phyloP scores from a whole-genome alignment of 768 basidiomycete species.

The Russula olivacea region DNA sequence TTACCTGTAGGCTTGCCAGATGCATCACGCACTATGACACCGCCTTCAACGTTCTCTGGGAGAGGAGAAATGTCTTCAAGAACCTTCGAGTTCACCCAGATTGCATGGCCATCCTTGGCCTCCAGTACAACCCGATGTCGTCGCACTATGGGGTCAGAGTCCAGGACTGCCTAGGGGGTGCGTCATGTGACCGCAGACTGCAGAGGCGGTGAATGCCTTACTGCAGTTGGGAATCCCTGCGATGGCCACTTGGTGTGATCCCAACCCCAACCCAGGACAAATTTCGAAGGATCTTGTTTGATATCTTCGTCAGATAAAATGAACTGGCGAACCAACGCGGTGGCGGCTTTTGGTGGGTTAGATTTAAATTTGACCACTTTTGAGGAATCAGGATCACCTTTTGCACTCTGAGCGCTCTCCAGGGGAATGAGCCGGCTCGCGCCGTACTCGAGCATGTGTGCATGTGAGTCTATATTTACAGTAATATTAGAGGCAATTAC shows the following conservation, averaged over 20 bases:
- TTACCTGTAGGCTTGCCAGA: constrained; percentile 66
- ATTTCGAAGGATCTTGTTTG: constrained; percentile 48
- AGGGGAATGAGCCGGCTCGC: constrained; percentile 58
- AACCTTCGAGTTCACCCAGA: constrained; percentile 73
- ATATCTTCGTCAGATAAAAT: constrained; percentile 55
- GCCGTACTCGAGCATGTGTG: constrained; percentile 74
- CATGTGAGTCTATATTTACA: constrained; percentile 60
- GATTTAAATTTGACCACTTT: constrained; percentile 4
- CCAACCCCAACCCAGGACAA: constrained; percentile 83
- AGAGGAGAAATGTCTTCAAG: constrained; percentile 54
- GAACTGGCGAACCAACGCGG: constrained; percentile 53
- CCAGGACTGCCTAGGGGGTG: constrained; percentile 55
- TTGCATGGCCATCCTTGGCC: constrained; percentile 83
- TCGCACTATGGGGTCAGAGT: constrained; percentile 58
- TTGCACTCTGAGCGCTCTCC: constrained; percentile 51
- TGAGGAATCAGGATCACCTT: constrained; percentile 38
- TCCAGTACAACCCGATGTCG: constrained; percentile 71
- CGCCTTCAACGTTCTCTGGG: constrained; percentile 70
- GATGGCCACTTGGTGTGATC: constrained; percentile 76
- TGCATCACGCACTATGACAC: constrained; percentile 65
- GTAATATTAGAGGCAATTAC: constrained; percentile 22
- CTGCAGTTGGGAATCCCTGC: constrained; percentile 61
- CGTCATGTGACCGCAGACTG: background rate
- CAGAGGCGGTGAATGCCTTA: constrained; percentile 33
- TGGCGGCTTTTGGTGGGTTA: constrained; percentile 44